Evolutionary conservation across 129 eudicot genomes (phyloP).

Genomic region (Scalesia atractyloides): DNA sequence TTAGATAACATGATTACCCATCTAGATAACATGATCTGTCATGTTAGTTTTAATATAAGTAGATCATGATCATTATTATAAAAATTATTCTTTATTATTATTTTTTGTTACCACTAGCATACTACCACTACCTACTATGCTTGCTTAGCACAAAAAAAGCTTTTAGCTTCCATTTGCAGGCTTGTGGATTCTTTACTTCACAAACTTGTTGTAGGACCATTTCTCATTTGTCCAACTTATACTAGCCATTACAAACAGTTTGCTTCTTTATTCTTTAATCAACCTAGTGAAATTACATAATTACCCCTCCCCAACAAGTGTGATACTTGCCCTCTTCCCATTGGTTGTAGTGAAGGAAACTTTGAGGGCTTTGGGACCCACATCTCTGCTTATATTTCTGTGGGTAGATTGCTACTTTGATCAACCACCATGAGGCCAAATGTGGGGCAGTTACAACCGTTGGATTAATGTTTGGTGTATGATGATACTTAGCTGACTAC

Average conservation of each 20-base stretch:
- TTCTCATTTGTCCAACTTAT: conserved; percentile 15
- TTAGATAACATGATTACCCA: too few relatives aligned
- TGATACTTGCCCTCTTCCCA: conserved; percentile 28
- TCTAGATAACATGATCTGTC: too few relatives aligned
- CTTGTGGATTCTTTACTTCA: conserved; percentile 48
- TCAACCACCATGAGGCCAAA: conserved; percentile 19
- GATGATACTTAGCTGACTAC: conserved; percentile 34
- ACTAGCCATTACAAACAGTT: conserved; percentile 9
- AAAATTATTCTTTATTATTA: neutral
- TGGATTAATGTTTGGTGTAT: conserved; percentile 48
- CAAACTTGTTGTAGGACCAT: conserved; percentile 42
- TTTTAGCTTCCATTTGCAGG: conserved; percentile 47
- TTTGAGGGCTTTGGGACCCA: conserved; percentile 1
- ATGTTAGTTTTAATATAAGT: too few relatives aligned
- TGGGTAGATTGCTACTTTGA: conserved; percentile 29
- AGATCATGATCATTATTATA: too few relatives aligned
- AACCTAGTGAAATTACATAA: conserved; percentile 10
- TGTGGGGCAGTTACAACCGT: conserved; percentile 44
- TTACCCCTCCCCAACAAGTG: conserved; percentile 29
- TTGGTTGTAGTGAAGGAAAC: conserved; percentile 23
- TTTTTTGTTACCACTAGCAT: conserved; percentile 33
- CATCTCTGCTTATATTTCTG: conserved; percentile 24
- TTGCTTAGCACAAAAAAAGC: conserved; percentile 43
- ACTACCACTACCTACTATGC: conserved; percentile 35
- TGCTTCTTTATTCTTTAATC: conserved; percentile 28